Percentiles rank a stretch among this genome's conserved stretches.
phyloP scores from a whole-genome alignment of 73 alveolate genomes.

The Paramecium sonneborni region DNA sequence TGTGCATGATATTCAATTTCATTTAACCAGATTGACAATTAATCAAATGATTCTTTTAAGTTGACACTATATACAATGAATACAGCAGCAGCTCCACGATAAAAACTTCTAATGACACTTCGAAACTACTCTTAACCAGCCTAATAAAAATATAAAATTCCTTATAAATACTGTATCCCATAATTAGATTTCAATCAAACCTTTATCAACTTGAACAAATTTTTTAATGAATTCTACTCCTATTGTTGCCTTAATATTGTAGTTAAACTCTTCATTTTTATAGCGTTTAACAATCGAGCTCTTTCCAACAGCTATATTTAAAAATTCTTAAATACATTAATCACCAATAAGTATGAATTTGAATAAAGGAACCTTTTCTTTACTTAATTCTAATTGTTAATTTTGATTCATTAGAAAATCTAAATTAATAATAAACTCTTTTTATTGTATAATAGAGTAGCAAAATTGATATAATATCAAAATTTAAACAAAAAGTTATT shows the following conservation, averaged over 20 bases:
- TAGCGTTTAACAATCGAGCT: background rate
- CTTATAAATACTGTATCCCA: constrained; percentile 43
- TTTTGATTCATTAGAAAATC: background rate
- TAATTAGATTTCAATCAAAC: background rate
- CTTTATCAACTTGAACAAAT: background rate
- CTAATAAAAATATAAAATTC: background rate
- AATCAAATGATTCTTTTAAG: background rate
- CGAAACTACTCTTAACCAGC: constrained; percentile 43
- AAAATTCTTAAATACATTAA: background rate
- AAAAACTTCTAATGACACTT: background rate
- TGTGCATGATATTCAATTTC: constrained; percentile 13
- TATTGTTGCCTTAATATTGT: background rate
- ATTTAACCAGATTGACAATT: background rate
- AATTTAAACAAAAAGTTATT: background rate
- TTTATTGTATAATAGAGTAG: background rate
- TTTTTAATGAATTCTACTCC: constrained; percentile 36
- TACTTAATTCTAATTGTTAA: background rate
- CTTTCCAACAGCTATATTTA: constrained; percentile 19
- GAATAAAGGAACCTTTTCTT: background rate
- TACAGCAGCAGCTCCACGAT: constrained; percentile 42
- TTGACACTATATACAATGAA: background rate
- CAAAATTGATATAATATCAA: background rate
- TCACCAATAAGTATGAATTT: constrained; percentile 38
- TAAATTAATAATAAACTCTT: background rate
- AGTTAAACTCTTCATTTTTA: background rate